phyloP scores from a whole-genome alignment of 495 filamentous ascomycete species.

The Rusavskia elegans region DNA sequence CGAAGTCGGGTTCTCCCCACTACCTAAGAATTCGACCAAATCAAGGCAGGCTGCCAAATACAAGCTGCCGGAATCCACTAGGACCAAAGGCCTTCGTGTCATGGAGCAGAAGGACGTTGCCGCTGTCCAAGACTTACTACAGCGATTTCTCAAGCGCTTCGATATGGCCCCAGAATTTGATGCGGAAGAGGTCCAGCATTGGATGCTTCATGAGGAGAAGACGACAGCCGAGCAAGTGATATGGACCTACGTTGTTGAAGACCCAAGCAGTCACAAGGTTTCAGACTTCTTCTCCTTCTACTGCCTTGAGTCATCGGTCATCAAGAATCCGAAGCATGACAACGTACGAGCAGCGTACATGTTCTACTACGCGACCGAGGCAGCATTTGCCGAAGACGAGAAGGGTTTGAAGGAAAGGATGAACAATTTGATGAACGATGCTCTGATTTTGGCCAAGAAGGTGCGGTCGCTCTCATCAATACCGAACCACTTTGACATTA shows the following conservation, averaged over 20 bases:
- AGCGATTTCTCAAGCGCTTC: constrained; percentile 62
- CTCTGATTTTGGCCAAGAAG: constrained; percentile 73
- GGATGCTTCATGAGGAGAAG: constrained; percentile 55
- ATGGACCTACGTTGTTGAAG: constrained; percentile 84
- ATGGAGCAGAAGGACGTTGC: constrained; percentile 77
- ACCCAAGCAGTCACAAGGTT: constrained; percentile 56
- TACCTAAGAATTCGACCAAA: constrained; percentile 68
- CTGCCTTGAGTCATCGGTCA: constrained; percentile 79
- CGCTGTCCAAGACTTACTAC: constrained; percentile 55
- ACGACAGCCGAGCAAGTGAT: constrained; percentile 59
- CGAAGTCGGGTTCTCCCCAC: constrained; percentile 77
- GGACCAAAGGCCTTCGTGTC: constrained; percentile 54
- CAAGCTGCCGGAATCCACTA: constrained; percentile 52
- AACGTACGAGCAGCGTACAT: constrained; percentile 77
- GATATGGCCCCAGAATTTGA: constrained; percentile 72
- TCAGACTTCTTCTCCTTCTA: constrained; percentile 97
- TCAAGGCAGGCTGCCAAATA: constrained; percentile 66
- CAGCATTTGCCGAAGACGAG: constrained; percentile 45
- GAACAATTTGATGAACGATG: constrained; percentile 65
- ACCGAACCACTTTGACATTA: background rate
- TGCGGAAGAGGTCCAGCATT: constrained; percentile 69
- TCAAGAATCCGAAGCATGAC: constrained; percentile 59
- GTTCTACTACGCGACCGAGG: constrained; percentile 88
- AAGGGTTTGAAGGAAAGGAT: constrained; percentile 53
- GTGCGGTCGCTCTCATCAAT: constrained; percentile 17